Base-by-base conservation (phyloP, 441 rosid species). In the Daphne laureola region DNA sequence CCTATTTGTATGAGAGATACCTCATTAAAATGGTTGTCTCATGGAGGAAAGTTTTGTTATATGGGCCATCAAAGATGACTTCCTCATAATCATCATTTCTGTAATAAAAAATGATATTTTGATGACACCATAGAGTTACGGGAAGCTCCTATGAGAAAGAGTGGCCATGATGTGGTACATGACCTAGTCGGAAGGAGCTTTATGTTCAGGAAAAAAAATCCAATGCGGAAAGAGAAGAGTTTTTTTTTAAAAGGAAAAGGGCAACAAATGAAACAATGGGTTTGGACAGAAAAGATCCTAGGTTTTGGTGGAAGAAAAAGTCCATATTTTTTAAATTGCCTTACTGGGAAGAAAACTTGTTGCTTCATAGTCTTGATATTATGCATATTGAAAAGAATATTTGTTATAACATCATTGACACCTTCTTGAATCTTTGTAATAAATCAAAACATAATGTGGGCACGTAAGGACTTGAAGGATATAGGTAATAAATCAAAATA, bases 51-150 rank as follows among this genome's bases (percentile, higher is more conserved):
- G 26, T 47, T 15, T 47, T 47, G 51, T 16, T 47, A 47, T 16
- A n/a, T 47, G 51, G 23, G 27, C 17, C 51, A 47, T 47, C 51
- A n/a, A 5, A 47, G 51, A 12, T 47, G 51, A 27, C 14, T 47
- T 11, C 17, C 14, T 1, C 5, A 2, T 11, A 47, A 12, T 11
- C 51, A 47, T 16, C 23, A 8, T 16, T 47, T 16, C 23, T 1
- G 5, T 47, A 0, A 17, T 2, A 17, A 16, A 47, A 44, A 16
- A 4, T 2, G 7, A 4, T 47, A 2, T 18, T 47, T 47, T 16
- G 23, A 47, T 17, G 51, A 23, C 9, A 16, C 8, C 4, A 27
- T 16, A 9, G 51, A 47, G 14, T 2, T 6, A n/a, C 23, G 1
- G 13, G 51, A 12, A 15, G 25, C 23, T 18, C 23, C 23, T 18